Percentiles rank a stretch among this genome's conserved stretches.
Evolutionary conservation across 306 rosid species (phyloP).

Genomic region (Alnus glutinosa): DNA sequence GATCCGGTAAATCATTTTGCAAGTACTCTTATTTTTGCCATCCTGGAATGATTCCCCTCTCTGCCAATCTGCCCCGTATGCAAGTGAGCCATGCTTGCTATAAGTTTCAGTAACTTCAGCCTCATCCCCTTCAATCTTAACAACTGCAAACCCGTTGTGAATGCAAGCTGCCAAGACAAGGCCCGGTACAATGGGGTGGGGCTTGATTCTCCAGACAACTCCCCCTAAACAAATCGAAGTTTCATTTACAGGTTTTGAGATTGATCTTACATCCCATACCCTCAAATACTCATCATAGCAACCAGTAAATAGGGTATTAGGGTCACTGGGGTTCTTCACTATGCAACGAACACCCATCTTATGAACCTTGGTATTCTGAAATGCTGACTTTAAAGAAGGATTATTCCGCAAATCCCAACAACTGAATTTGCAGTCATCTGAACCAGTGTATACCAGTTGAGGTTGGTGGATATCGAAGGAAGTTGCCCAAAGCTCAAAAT

Average conservation of each 20-base stretch:
- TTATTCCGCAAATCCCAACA: constrained; percentile 81
- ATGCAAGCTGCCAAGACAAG: constrained; percentile 89
- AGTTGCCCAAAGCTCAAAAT: constrained; percentile 89
- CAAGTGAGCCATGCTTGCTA: constrained; percentile 72
- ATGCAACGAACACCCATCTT: constrained; percentile 88
- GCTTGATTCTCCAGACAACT: constrained; percentile 93
- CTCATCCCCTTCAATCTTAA: constrained; percentile 41
- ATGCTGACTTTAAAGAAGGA: constrained; percentile 57
- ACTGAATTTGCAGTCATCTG: constrained; percentile 82
- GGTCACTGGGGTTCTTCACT: constrained; percentile 59
- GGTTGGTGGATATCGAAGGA: constrained; percentile 77
- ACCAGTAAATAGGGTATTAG: constrained; percentile 65
- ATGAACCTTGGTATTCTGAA: constrained; percentile 71
- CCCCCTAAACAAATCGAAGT: constrained; percentile 76
- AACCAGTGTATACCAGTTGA: constrained; percentile 76
- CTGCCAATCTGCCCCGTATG: constrained; percentile 93
- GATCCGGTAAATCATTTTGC: constrained; percentile 8
- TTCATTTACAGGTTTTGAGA: constrained; percentile 67
- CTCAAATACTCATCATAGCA: constrained; percentile 81
- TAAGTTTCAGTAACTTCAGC: constrained; percentile 71
- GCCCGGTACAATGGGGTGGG: constrained; percentile 59
- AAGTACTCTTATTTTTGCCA: constrained; percentile 51
- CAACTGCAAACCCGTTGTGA: constrained; percentile 90
- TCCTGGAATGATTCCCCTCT: constrained; percentile 39
- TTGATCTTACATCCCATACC: constrained; percentile 80